These are phyloP conservation scores for Andrographis paniculata DNA, from an alignment of 305 asterid species.

Conservation along the genomic window DNA sequence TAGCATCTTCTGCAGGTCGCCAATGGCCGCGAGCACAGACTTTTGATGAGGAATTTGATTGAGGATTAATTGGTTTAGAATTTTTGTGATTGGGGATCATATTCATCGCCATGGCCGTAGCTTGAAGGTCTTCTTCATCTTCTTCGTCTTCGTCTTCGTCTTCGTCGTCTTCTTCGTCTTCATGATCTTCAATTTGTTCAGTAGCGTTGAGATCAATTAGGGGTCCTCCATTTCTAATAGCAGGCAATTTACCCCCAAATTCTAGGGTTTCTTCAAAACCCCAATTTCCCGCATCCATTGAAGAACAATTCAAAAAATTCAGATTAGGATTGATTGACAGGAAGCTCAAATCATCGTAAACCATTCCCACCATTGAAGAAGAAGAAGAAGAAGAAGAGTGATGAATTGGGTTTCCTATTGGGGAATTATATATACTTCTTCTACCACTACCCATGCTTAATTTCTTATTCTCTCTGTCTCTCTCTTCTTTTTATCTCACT, in stretches of 20 bases:
- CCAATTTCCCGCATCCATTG: slow-evolving; percentile 5
- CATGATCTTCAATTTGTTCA: too few relatives aligned
- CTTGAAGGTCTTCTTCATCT: slow-evolving; percentile 23
- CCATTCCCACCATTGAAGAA: slow-evolving; percentile 30
- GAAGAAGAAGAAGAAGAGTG: slow-evolving; percentile 8
- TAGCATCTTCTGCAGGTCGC: slow-evolving; percentile 86
- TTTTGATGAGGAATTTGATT: slow-evolving; percentile 34
- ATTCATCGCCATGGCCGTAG: neutral
- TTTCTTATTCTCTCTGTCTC: neutral
- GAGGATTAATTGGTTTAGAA: neutral
- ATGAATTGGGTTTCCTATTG: neutral
- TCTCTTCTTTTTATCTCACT: neutral
- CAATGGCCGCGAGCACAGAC: slow-evolving; percentile 88
- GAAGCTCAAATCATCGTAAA: slow-evolving; percentile 33
- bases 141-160: slow-evolving; percentile 7
- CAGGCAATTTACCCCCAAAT: slow-evolving; percentile 18
- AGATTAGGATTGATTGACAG: slow-evolving; percentile 24
- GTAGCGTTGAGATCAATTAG: slow-evolving; percentile 53
- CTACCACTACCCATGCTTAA: neutral
- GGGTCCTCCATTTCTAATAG: slow-evolving; percentile 21
- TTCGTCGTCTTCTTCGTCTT: slow-evolving; percentile 30
- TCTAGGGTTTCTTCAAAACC: slow-evolving; percentile 5
- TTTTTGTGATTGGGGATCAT: too few relatives aligned
- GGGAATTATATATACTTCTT: slow-evolving; percentile 10
- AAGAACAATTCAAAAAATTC: neutral